Evolutionary conservation across 768 basidiomycete species (phyloP).

Genomic region (Daedalea quercina): DNA sequence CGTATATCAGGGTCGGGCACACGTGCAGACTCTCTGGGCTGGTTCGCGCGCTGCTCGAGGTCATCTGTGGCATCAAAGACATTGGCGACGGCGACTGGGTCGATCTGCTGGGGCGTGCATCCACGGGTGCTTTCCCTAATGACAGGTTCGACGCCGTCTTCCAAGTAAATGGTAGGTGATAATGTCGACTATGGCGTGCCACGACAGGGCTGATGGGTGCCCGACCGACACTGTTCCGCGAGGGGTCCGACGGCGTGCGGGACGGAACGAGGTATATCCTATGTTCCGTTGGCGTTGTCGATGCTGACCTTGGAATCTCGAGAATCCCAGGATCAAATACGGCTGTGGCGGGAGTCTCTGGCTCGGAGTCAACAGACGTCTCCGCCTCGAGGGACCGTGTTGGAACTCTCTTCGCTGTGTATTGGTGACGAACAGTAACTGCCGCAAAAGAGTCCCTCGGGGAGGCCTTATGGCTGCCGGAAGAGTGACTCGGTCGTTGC

Average conservation of each 20-base stretch:
- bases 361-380: not conserved
- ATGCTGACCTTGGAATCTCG: not conserved
- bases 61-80: constrained; percentile 16
- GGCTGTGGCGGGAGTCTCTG: not conserved
- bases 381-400: not conserved
- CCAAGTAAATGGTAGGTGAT: constrained; percentile 16
- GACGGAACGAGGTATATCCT: constrained; percentile 8
- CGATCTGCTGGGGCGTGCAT: not conserved
- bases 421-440: constrained; percentile 12
- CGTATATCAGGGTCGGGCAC: not conserved
- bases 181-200: constrained; percentile 4
- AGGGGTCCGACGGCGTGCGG: constrained; percentile 7
- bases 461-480: not conserved
- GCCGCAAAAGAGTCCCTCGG: constrained; percentile 12
- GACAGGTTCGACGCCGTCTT: constrained; percentile 1
- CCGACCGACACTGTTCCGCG: constrained; percentile 8
- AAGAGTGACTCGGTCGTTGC: not conserved
- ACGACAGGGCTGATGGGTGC: constrained; percentile 7
- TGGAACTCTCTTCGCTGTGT: not conserved
- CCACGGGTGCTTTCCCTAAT: not conserved
- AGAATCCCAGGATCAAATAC: not conserved
- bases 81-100: constrained; percentile 18
- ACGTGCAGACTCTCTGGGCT: constrained; percentile 1
- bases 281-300: not conserved
- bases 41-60: constrained; percentile 3